Base-by-base conservation (phyloP, 441 rosid genomes). In the Corymbia citriodora region DNA sequence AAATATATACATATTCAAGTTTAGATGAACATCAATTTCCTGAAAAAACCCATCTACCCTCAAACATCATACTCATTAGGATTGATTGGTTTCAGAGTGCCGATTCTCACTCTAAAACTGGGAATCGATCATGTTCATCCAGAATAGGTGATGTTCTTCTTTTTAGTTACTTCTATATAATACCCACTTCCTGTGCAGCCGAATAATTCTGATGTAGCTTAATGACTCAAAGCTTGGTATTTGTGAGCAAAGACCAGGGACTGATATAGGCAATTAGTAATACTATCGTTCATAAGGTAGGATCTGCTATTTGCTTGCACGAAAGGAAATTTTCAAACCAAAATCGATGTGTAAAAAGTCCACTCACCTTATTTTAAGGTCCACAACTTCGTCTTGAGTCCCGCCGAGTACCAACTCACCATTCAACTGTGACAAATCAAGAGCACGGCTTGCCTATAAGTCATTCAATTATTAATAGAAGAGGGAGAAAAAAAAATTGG, bases 21-120 rank as follows among this genome's bases (percentile, higher is more conserved):
- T 59, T 59, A 59, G 23, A 59, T 25, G 29, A 59, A 59, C n/a
- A 59, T 40, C 45, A 40, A 40, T 40, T 40, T 40, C 45, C 45
- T 5, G 11, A 59, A 13, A 29, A 29, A 59, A 25, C 5, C 10
- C 14, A 27, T 27, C 7, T 16, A 63, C 13, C 70, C 17, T 7
- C 70, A 29, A 63, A 29, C 9, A n/a, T 29, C 0, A 0, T 29
- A 63, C 33, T 31, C 27, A 63, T 0, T 0, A 63, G 33, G 33
- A 31, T 14, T 63, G 33, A 63, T 63, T 33, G 14, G 14, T 63
- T 59, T 59, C 25, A 59, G 65, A 29, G 65, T 59, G 65, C 25
- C 1, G 2, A 17, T 63, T 63, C 17, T 9, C 33, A 29, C 70
- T 31, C 70, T 63, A 29, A 7, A 63, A 63, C 2, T 8, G 18